Evolutionary conservation across 495 filamentous ascomycete species (phyloP).

Genomic region (Podospora appendiculata): DNA sequence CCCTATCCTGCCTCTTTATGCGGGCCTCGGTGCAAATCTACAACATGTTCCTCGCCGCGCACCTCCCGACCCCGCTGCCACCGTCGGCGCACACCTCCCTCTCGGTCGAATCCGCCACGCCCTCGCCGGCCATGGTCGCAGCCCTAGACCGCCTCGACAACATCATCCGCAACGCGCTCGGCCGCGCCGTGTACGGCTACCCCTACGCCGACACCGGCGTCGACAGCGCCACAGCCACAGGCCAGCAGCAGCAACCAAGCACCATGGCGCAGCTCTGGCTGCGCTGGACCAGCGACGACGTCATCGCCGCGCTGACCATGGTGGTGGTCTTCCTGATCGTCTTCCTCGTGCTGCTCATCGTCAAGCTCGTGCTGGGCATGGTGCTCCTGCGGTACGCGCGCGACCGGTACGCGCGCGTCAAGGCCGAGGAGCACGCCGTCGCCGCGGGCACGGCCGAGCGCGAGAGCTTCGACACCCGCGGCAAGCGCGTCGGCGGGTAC

Average conservation of each 20-base stretch:
- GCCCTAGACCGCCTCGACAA: slow-evolving; percentile 67
- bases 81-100: slow-evolving; percentile 60
- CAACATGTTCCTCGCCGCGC: slow-evolving; percentile 90
- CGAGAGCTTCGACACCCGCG: slow-evolving; percentile 57
- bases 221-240: neutral
- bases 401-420: slow-evolving; percentile 73
- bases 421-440: slow-evolving; percentile 51
- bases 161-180: slow-evolving; percentile 64
- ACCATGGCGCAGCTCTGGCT: slow-evolving; percentile 15
- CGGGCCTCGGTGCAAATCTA: slow-evolving; percentile 92
- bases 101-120: slow-evolving; percentile 38
- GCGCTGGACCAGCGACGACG: slow-evolving; percentile 51
- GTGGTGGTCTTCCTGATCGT: slow-evolving; percentile 69
- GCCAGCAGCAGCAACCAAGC: neutral
- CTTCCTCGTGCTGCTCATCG: slow-evolving; percentile 69
- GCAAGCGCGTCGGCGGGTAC: slow-evolving; percentile 69
- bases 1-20: slow-evolving; percentile 90
- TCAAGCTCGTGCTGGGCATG: slow-evolving; percentile 84
- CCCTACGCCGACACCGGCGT: slow-evolving; percentile 22
- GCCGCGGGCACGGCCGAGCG: slow-evolving; percentile 36
- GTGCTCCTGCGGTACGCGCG: slow-evolving; percentile 65
- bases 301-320: slow-evolving; percentile 64
- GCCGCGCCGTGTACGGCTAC: slow-evolving; percentile 54
- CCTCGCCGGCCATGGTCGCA: slow-evolving; percentile 61
- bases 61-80: slow-evolving; percentile 68